Evolutionary conservation across 495 filamentous ascomycete species (phyloP), one percentile per base, ranked within the genome.

Genomic region (Usnea hakonensis): DNA sequence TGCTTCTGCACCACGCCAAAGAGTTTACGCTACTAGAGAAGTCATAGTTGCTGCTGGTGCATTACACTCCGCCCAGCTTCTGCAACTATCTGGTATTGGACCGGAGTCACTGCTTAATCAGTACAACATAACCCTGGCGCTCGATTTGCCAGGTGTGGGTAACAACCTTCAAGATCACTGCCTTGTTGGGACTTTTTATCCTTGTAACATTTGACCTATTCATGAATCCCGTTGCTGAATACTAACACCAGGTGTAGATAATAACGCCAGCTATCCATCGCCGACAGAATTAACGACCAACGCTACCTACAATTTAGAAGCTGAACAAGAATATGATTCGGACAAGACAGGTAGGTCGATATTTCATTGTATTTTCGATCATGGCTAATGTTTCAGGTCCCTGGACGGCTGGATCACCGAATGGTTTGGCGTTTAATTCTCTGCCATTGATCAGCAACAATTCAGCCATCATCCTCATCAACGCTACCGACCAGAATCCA

Each of bases 21-120:
- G 44, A 10, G 73, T 82, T 6, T 73, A 65, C 23, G 82, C 81
- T 0, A 73, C 70, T 7, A 77, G 75, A 55, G 84, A 87, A 67
- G 81, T 86, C 16, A 81, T 86, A 52, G 46, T 86, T n/a, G 77
- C 83, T 1, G 82, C 83, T 1, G 83, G 83, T 7, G 75, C 76
- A 2, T 69, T 86, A 17, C 80, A 84, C 60, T 83, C 80, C 38
- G 82, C 83, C 0, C 81, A 85, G 54, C 64, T 86, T 5, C 69
- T 85, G 7, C 79, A 84, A 62, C 68, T 84, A 2, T 79, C 76
- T 41, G 83, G 83, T 6, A 78, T 84, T 48, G 83, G 83, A 5
- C 75, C 78, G 4, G 67, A 68, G 10, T 70, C 69, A 17, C 55
- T 83, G 9, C 67, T 86, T 0, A 57, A 68, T 19, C 56, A 64